Base-by-base conservation (phyloP, 768 basidiomycete species). In the Naganishia kalamii region DNA sequence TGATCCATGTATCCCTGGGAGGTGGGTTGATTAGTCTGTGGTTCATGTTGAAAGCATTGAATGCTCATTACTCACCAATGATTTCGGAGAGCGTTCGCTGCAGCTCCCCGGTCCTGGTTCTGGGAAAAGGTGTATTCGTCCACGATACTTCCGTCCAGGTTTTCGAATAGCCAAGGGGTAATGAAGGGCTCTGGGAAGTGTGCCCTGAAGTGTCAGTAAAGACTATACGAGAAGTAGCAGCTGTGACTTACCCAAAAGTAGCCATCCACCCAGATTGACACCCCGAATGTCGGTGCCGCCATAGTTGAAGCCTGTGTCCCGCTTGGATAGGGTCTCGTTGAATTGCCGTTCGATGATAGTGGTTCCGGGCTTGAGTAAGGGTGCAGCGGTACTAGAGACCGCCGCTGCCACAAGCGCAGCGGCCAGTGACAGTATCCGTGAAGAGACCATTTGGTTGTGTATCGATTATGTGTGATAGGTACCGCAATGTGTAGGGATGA, bases 101-200 rank as follows among this genome's bases (percentile, higher is more conserved):
- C 66, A 21, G 35, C 29, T 3, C 35, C 44, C 25, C 67, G 44
- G 59, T 76, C 71, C 48, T 77, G 76, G 44, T 71, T 72, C 43
- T 70, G 68, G 46, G 70, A 65, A 65, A 78, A 76, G 0, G 77
- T 78, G 61, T 69, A 78, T 66, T 78, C 75, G 67, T 78, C 77
- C 35, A 78, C 70, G 48, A 78, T 76, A 23, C 60, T 71, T n/a
- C 66, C 67, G 68, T 78, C 76, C 27, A 70, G 69, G 35, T 72
- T 72, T 17, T 71, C 71, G 67, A 74, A 78, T 4, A 78, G 63
- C n/a, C 71, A 71, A 5, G 77, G 77, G 23, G 67, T 76, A 69
- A 77, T 76, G 65, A 70, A 77, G 1, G 75, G 75, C 68, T 77
- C 76, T 46, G 72, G 33, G 21, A 11, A n/a, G 40, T 27, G 30